Evolutionary conservation across 2,329 filamentous ascomycete genomes (phyloP).

Genomic region (Talaromyces sp.): DNA sequence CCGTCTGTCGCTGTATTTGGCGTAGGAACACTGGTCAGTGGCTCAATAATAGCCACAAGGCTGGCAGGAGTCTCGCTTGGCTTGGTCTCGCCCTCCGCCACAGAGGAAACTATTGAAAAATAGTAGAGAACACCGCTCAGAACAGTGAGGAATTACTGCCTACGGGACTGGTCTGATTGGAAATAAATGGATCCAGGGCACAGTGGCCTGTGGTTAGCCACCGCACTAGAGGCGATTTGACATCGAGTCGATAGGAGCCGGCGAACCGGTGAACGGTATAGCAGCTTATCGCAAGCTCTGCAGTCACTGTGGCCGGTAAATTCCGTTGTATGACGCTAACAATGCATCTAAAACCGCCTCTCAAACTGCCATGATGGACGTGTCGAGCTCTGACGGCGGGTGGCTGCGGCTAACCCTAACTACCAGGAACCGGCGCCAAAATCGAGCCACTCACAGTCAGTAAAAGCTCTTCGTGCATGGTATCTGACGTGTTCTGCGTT

Average conservation of each 20-base stretch:
- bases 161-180: not conserved
- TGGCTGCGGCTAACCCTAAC: not conserved
- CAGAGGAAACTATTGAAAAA: not conserved
- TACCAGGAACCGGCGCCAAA: not conserved
- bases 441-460: not conserved
- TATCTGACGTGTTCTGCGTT: not conserved
- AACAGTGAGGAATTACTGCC: not conserved
- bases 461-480: not conserved
- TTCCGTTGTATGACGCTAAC: not conserved
- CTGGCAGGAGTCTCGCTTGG: not conserved
- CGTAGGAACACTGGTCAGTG: not conserved
- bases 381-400: not conserved
- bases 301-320: not conserved
- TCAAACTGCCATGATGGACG: not conserved
- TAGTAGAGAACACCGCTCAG: no score
- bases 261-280: not conserved
- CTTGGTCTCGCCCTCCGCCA: not conserved
- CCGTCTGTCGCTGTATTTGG: not conserved
- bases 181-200: not conserved
- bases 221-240: not conserved
- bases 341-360: not conserved
- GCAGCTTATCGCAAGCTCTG: not conserved
- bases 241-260: not conserved
- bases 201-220: not conserved
- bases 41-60: not conserved